These are phyloP conservation scores for Penicillium sp. DNA, from an alignment of 2,329 filamentous ascomycete species.

Conservation along the genomic window DNA sequence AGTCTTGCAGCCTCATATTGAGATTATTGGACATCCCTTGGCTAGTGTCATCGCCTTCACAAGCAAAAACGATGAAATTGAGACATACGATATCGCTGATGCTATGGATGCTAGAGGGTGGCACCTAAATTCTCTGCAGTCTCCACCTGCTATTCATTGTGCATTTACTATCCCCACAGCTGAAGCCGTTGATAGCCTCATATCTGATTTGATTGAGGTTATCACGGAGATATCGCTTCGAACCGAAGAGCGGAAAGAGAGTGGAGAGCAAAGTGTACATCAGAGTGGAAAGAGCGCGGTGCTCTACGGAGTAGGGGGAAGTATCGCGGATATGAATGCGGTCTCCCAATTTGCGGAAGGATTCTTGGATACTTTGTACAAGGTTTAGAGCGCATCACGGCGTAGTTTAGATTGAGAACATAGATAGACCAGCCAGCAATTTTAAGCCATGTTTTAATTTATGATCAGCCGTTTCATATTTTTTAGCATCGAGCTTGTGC, in stretches of 20 bases:
- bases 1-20: slow-evolving; percentile 68
- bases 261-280: slow-evolving; percentile 56
- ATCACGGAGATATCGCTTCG: slow-evolving; percentile 72
- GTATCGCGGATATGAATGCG: slow-evolving; percentile 91
- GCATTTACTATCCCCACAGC: slow-evolving; percentile 90
- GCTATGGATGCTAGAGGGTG: slow-evolving; percentile 81
- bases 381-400: slow-evolving; percentile 56
- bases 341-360: slow-evolving; percentile 87
- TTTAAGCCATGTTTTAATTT: too few species aligned
- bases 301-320: slow-evolving; percentile 92
- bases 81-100: slow-evolving; percentile 94
- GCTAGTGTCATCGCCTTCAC: slow-evolving; percentile 89
- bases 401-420: too few species aligned
- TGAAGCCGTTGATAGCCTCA: slow-evolving; percentile 75
- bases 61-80: slow-evolving; percentile 66
- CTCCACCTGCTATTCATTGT: slow-evolving; percentile 87
- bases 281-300: slow-evolving; percentile 72
- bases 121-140: slow-evolving; percentile 94
- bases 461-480: too few species aligned
- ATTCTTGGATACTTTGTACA: slow-evolving; percentile 91
- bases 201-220: slow-evolving; percentile 65
- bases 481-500: too few species aligned
- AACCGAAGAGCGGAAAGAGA: slow-evolving; percentile 65
- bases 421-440: too few species aligned
- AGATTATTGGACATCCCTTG: slow-evolving; percentile 78